Conservation (phyloP, 441 rosid genomes). For the Theobroma grandiflorum region DNA sequence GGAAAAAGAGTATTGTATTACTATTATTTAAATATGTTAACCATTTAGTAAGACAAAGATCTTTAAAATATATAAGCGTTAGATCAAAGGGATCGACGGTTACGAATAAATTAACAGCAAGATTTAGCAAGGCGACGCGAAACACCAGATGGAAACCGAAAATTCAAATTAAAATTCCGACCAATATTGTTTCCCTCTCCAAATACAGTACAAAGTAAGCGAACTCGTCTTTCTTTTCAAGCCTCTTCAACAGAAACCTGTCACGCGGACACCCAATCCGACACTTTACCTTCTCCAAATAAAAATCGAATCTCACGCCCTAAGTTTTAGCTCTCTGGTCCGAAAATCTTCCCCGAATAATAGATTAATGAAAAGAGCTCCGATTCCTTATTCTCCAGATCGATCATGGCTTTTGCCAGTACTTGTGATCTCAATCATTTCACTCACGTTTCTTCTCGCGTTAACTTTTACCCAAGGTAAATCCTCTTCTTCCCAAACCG, state of each 20-base stretch:
- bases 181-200: slow-evolving; percentile 12
- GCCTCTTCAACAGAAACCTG: neutral
- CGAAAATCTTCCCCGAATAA: neutral
- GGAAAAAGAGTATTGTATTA: no score
- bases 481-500: slow-evolving; percentile 42
- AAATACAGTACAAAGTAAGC: neutral
- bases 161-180: slow-evolving; percentile 22
- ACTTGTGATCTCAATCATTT: slow-evolving; percentile 36
- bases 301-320: neutral
- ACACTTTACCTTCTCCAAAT: neutral
- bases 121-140: neutral
- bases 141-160: neutral
- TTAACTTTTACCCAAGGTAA: slow-evolving; percentile 42
- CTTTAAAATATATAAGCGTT: neutral
- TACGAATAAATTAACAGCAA: neutral
- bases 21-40: no score
- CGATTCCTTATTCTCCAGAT: slow-evolving; percentile 43
- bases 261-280: neutral
- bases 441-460: slow-evolving; percentile 48
- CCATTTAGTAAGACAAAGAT: neutral
- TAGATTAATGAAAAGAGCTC: slow-evolving; percentile 54
- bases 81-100: neutral
- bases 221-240: neutral
- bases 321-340: neutral
- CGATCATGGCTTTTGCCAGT: slow-evolving; percentile 50